phyloP scores from a whole-genome alignment of 2,329 filamentous ascomycete species.

The Hypoxylon sp. region DNA sequence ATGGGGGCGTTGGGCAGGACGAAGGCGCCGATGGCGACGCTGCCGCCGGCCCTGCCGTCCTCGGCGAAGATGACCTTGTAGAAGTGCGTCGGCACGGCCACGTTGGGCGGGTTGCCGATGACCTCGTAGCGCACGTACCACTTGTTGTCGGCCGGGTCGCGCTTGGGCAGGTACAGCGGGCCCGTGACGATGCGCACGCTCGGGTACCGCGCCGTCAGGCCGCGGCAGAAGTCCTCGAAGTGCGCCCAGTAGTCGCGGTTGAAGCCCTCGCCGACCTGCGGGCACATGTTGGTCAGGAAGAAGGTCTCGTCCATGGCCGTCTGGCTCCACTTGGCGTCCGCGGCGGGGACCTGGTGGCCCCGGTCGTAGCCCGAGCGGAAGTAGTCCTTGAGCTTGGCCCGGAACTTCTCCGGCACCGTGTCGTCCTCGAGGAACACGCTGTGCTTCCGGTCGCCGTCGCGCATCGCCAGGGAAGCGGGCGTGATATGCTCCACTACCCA shows the following conservation, averaged over 20 bases:
- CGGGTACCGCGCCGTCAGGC: constrained; percentile 83
- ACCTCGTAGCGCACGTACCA: constrained; percentile 97
- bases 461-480: constrained; percentile 78
- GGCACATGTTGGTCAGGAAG: constrained; percentile 94
- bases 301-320: constrained; percentile 96
- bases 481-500: constrained; percentile 99
- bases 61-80: constrained; percentile 99
- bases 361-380: constrained; percentile 94
- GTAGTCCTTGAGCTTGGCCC: constrained; percentile 92
- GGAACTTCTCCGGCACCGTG: constrained; percentile 84
- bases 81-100: constrained; percentile 97
- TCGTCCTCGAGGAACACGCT: constrained; percentile 86
- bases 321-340: constrained; percentile 96
- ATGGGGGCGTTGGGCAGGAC: constrained; percentile 94
- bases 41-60: constrained; percentile 72
- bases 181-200: constrained; percentile 93
- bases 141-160: constrained; percentile 85
- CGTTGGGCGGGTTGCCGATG: constrained; percentile 91
- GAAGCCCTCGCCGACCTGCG: constrained; percentile 97
- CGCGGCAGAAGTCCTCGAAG: constrained; percentile 95
- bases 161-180: constrained; percentile 89
- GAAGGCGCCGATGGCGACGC: constrained; percentile 92
- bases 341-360: constrained; percentile 96
- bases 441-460: constrained; percentile 85
- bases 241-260: constrained; percentile 99